Percentiles rank a stretch among this genome's conserved stretches.
These are phyloP conservation scores for Mortierella sp. DNA, from an alignment of 371 early-diverging fungal species.

Conservation along the genomic window DNA sequence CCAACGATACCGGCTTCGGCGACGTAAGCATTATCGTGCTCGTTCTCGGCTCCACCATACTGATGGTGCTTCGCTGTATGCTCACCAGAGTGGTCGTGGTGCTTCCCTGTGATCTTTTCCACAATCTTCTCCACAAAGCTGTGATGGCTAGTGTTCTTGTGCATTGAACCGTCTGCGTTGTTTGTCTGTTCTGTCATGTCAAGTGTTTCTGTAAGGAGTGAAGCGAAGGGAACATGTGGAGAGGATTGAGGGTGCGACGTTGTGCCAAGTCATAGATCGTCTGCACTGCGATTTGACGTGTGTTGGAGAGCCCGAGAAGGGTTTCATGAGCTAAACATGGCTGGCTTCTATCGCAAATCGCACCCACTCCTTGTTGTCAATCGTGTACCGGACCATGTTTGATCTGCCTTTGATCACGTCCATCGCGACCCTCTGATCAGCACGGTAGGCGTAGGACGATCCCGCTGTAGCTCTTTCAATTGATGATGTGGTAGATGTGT, in stretches of 20 bases:
- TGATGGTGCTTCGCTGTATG: constrained; percentile 10
- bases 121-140: constrained; percentile 17
- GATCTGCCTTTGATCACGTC: background rate
- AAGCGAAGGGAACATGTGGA: background rate
- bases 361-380: background rate
- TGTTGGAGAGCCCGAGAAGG: too few species aligned
- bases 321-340: too few species aligned
- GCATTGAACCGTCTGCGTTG: background rate
- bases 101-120: constrained; percentile 20
- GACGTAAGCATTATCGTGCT: constrained; percentile 30
- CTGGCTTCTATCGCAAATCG: background rate
- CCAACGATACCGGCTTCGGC: constrained; percentile 24
- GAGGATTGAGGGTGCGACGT: too few species aligned
- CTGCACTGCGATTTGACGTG: too few species aligned
- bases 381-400: background rate
- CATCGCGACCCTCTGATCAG: background rate
- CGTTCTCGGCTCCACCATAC: constrained; percentile 9
- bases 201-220: background rate
- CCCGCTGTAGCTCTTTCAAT: too few species aligned
- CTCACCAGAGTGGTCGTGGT: constrained; percentile 1
- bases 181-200: constrained; percentile 20
- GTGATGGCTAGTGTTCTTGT: constrained; percentile 3
- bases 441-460: too few species aligned
- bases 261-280: too few species aligned
- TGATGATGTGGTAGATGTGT: too few species aligned